These are phyloP conservation scores for Russula sp. DNA, from an alignment of 768 basidiomycete genomes.

Conservation along the genomic window DNA sequence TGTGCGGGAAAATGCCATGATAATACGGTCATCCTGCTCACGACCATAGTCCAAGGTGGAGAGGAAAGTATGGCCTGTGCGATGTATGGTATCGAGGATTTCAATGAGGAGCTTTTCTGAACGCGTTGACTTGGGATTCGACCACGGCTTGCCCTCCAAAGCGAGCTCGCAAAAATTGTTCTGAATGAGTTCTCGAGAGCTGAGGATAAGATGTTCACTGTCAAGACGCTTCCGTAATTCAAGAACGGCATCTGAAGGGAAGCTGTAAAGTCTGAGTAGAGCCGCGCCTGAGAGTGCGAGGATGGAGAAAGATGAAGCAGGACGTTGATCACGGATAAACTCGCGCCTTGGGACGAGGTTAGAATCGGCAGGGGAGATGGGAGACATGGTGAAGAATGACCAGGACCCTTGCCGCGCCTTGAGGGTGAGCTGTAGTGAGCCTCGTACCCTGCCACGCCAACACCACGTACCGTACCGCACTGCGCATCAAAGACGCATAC, in stretches of 20 bases:
- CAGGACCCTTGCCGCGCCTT: constrained; percentile 19
- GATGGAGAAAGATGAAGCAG: constrained; percentile 56
- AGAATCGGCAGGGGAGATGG: constrained; percentile 34
- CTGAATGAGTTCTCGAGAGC: constrained; percentile 45
- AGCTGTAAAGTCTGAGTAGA: constrained; percentile 63
- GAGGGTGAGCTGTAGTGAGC: constrained; percentile 2
- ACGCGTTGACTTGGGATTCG: constrained; percentile 52
- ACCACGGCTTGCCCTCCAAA: constrained; percentile 67
- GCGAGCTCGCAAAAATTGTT: constrained; percentile 61
- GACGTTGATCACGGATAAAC: constrained; percentile 54
- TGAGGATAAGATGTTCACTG: constrained; percentile 34
- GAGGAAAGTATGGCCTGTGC: constrained; percentile 54
- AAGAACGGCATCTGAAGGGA: constrained; percentile 44
- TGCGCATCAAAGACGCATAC: not conserved
- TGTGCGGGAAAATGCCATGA: constrained; percentile 61
- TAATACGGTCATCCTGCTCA: constrained; percentile 65
- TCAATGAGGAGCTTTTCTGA: constrained; percentile 67
- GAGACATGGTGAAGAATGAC: constrained; percentile 13
- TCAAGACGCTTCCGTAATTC: constrained; percentile 53
- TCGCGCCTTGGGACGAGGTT: constrained; percentile 64
- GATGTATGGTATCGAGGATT: constrained; percentile 54
- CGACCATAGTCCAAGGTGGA: constrained; percentile 72
- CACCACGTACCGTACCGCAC: constrained; percentile 10
- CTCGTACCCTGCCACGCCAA: constrained; percentile 16
- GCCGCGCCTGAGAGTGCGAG: constrained; percentile 60